Base-by-base conservation (phyloP, 202 grass and related monocot genomes). In the Setaria italica region DNA sequence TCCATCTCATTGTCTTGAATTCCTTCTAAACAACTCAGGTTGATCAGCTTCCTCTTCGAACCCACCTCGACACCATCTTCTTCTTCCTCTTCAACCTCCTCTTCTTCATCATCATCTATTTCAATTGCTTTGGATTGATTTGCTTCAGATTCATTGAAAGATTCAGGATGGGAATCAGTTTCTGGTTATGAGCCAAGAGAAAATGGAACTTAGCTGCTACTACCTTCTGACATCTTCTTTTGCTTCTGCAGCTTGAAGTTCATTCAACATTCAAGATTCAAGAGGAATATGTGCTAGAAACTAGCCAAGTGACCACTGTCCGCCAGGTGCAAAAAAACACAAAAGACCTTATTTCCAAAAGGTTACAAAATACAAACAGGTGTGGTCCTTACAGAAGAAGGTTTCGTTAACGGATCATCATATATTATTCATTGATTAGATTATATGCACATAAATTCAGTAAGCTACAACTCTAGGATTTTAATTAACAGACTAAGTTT, bases 281-380 rank as follows among this genome's bases (percentile, higher is more conserved):
- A 37, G 35, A 37, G 35, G 35, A 37, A 37, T 37, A 4, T 4
- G 4, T 37, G 0, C 2, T 37, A 3, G 3, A 4, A 37, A 37
- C 35, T 51, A 25, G 10, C 33, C 67, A 43, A 57, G 37, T 37
- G 29, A 60, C 45, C 45, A n/a, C 1, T 74, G 46, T 48, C 25
- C 39, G 59, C 70, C 11, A 67, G 17, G 20, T 69, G 25, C 42
- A 10, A 80, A 51, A 67, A 37, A 21, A 68, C 14, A 54, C 6
- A 19, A 68, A 54, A 80, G 17, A 48, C 8, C 9, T 19, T 64
- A 72, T 34, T 74, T 13, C 29, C 71, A 55, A 55, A 76, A 74
- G 3, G 62, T 57, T 25, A 25, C 25, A 25, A 25, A 25, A 25
- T 30, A 66, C 4, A 67, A 37, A 30, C 64, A 19, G 66, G 0